Base-by-base conservation (phyloP, 306 rosid species). In the Sophora flavescens region DNA sequence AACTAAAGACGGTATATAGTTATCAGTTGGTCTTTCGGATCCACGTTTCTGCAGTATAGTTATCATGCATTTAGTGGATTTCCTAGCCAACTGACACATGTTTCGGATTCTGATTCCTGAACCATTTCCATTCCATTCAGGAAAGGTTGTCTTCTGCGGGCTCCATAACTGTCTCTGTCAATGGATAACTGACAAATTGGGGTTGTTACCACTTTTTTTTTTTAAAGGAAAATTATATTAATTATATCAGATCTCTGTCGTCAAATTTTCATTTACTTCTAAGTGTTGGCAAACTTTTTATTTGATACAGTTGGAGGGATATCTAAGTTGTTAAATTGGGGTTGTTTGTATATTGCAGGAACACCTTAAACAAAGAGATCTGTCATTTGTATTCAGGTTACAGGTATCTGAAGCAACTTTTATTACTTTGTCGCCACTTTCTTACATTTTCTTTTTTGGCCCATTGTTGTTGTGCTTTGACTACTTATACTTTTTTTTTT, bases 301-400 rank as follows among this genome's bases (percentile, higher is more conserved):
- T 33, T 77, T 48, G 64, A 47, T 54, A 32, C 14, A 45, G 71
- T 58, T 77, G 66, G 53, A 48, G 63, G 51, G 42, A 44, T 63
- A 50, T 75, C 65, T 76, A 16, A 74, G 67, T 56, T 62, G 36
- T 71, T 67, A 54, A 72, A 32, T 5, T 60, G 38, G 50, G 18
- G 63, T 70, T 50, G 75, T 78, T 70, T 70, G 42, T 74, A 57
- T 74, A 59, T 59, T 86, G 81, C 91, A 96, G 99, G 99, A 93
- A 80, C 99, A 88, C 87, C 72, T 92, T 16, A 96, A 96, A 80
- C 91, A 88, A 86, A 89, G 90, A 39, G 98, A 96, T 67, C 87
- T 91, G 67, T 96, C 99, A 64, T 96, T 93, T 87, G 94, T 96
- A 68, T 96, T 96, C 88, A 86, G 98, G 77, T 89, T 96, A 82